Percentiles rank a stretch among this genome's conserved stretches.
These are phyloP conservation scores for Volvariella volvacea DNA, from an alignment of 1,284 basidiomycete genomes.

Conservation along the genomic window DNA sequence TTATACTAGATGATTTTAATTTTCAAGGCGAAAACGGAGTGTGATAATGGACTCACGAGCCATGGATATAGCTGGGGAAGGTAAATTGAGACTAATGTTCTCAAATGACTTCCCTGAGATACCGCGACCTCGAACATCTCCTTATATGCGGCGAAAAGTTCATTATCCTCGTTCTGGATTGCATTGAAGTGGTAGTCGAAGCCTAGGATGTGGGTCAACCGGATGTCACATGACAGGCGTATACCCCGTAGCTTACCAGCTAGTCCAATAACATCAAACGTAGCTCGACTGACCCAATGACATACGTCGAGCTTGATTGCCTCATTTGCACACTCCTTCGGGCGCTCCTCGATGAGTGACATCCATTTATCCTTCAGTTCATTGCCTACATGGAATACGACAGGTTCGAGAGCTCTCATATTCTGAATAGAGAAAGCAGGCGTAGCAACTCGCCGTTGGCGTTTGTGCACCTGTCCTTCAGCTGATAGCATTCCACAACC, in stretches of 20 bases:
- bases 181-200: constrained; percentile 78
- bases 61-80: constrained; percentile 49
- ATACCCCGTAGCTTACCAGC: constrained; percentile 50
- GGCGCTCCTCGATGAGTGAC: constrained; percentile 27
- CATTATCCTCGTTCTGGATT: constrained; percentile 67
- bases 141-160: constrained; percentile 69
- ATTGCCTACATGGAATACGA: constrained; percentile 62
- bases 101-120: constrained; percentile 42
- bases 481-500: constrained; percentile 73
- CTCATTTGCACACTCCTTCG: constrained; percentile 12
- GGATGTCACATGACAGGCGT: background rate
- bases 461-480: constrained; percentile 67
- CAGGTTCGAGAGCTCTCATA: constrained; percentile 58
- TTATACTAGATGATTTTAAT: constrained; percentile 41
- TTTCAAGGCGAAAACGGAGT: background rate
- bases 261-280: constrained; percentile 76
- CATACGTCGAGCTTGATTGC: constrained; percentile 51
- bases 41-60: constrained; percentile 40
- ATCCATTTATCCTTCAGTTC: constrained; percentile 58
- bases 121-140: constrained; percentile 74
- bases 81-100: constrained; percentile 50
- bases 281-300: constrained; percentile 69
- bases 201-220: constrained; percentile 30
- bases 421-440: constrained; percentile 77
- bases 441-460: constrained; percentile 66